A percentile compares a stretch with the other conserved stretches of the same genome.
Evolutionary conservation across 768 basidiomycete species (phyloP).

Genomic region (Boletus tomentosulus): DNA sequence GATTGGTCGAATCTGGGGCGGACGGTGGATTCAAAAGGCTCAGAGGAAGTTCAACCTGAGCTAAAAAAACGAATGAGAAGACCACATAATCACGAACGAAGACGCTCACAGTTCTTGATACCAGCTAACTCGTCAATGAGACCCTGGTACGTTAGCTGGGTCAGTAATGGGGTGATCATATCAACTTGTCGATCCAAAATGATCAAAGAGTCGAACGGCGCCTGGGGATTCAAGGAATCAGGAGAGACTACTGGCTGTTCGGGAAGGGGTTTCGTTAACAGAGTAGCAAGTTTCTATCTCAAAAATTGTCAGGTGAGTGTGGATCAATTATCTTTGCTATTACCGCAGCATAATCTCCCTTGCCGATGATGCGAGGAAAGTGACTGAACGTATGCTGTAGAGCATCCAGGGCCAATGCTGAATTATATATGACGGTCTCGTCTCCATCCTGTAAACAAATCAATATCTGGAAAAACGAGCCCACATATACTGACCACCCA

Average conservation of each 20-base stretch:
- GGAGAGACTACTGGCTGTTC: slow-evolving; percentile 38
- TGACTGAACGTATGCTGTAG: slow-evolving; percentile 82
- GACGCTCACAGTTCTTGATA: slow-evolving; percentile 75
- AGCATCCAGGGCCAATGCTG: slow-evolving; percentile 79
- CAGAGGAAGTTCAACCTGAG: slow-evolving; percentile 75
- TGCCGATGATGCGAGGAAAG: slow-evolving; percentile 90
- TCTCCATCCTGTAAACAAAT: slow-evolving; percentile 74
- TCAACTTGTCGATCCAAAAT: slow-evolving; percentile 88
- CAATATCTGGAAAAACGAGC: not conserved
- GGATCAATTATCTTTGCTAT: slow-evolving; percentile 14
- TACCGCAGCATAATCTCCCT: slow-evolving; percentile 84
- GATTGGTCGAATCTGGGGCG: slow-evolving; percentile 35
- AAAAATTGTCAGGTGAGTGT: slow-evolving; percentile 10
- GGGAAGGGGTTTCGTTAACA: slow-evolving; percentile 59
- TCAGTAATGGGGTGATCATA: slow-evolving; percentile 92
- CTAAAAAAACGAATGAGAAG: slow-evolving; percentile 34
- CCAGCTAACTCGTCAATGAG: slow-evolving; percentile 90
- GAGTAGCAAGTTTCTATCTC: slow-evolving; percentile 65
- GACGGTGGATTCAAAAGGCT: slow-evolving; percentile 61
- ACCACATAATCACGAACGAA: not conserved
- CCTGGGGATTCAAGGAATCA: slow-evolving; percentile 43
- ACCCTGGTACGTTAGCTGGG: slow-evolving; percentile 95
- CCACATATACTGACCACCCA: slow-evolving; percentile 66
- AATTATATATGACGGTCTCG: slow-evolving; percentile 84
- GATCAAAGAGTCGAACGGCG: slow-evolving; percentile 79